Percentiles rank a stretch among this genome's conserved stretches.
Conservation (phyloP, 2,329 filamentous ascomycete genomes). For the Xylaria multiplex region DNA sequence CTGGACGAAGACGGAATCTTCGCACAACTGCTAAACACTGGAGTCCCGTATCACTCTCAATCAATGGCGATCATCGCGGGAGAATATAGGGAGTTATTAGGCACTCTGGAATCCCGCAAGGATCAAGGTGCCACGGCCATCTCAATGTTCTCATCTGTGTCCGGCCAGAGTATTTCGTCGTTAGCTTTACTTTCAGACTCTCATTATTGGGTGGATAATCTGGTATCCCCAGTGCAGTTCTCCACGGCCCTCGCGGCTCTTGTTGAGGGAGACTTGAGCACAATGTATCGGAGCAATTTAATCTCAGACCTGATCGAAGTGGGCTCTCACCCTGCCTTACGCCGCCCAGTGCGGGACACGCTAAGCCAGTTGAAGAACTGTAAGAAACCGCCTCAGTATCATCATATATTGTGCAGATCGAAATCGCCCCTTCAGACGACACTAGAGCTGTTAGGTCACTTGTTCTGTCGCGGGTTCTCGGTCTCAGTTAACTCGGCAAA, state of each 20-base stretch:
- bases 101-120: no score
- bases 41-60: slow-evolving; percentile 43
- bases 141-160: slow-evolving; percentile 23
- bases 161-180: background rate
- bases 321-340: slow-evolving; percentile 24
- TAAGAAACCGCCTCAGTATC: no score
- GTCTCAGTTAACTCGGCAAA: background rate
- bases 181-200: background rate
- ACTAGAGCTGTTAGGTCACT: slow-evolving; percentile 3
- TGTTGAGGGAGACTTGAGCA: no score
- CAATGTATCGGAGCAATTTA: no score
- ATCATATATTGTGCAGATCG: no score
- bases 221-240: slow-evolving; percentile 35
- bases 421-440: background rate
- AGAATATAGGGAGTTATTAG: slow-evolving; percentile 34
- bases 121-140: background rate
- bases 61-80: slow-evolving; percentile 35
- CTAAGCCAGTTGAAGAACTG: no score
- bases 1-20: slow-evolving; percentile 40
- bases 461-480: slow-evolving; percentile 26
- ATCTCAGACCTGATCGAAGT: slow-evolving; percentile 19
- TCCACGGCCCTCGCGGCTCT: no score
- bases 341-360: slow-evolving; percentile 8
- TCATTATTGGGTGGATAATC: slow-evolving; percentile 47
- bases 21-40: slow-evolving; percentile 42